Percentiles rank a stretch among this genome's conserved stretches.
phyloP scores from a whole-genome alignment of 164 flowering plant genomes.

The Tinospora cordifolia region DNA sequence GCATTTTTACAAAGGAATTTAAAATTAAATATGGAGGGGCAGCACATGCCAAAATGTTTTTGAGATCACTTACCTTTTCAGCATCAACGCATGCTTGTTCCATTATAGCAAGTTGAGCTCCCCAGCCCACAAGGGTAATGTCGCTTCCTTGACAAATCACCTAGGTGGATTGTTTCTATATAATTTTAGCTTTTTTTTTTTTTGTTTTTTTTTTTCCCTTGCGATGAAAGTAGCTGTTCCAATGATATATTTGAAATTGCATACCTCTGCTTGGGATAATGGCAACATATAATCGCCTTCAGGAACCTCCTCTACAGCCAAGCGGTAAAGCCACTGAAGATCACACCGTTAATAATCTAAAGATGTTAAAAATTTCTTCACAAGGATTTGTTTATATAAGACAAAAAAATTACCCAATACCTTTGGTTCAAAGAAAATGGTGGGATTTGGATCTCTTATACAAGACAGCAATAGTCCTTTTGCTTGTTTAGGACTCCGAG shows the following conservation, averaged over 20 bases:
- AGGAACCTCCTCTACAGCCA: constrained; percentile 94
- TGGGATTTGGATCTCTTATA: constrained; percentile 91
- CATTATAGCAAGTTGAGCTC: constrained; percentile 87
- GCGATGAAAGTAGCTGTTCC: constrained; percentile 1
- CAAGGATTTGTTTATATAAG: background rate
- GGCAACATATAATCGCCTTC: constrained; percentile 90
- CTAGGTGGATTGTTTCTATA: constrained; percentile 22
- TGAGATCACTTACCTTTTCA: constrained; percentile 44
- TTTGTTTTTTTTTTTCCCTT: constrained; percentile 1
- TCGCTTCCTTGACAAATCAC: constrained; percentile 80
- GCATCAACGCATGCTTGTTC: constrained; percentile 86
- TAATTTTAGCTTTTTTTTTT: background rate
- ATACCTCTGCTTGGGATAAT: constrained; percentile 88
- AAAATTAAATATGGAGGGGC: background rate
- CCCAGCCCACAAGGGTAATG: constrained; percentile 97
- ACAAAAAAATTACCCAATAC: constrained; percentile 22
- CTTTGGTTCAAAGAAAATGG: constrained; percentile 95
- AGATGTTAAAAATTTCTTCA: background rate
- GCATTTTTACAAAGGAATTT: background rate
- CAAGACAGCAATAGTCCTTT: constrained; percentile 81
- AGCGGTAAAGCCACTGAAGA: constrained; percentile 84
- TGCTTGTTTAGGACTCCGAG: constrained; percentile 90
- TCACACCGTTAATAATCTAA: constrained; percentile 13
- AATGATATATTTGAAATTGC: constrained; percentile 7
- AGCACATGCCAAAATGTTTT: background rate